phyloP scores from a whole-genome alignment of 495 filamentous ascomycete genomes.

The Aspergillus baeticus region DNA sequence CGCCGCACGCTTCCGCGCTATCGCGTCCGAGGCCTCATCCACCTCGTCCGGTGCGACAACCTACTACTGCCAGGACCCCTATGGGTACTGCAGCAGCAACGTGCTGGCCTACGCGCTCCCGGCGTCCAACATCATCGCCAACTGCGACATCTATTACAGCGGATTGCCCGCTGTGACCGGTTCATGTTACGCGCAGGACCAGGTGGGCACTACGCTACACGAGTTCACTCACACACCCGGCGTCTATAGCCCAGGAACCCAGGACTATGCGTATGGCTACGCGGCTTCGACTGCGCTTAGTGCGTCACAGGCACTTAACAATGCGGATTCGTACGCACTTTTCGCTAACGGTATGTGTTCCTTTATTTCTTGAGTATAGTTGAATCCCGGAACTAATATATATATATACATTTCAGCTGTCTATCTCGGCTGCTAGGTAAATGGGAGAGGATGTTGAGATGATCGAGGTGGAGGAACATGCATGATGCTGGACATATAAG shows the following conservation, averaged over 20 bases:
- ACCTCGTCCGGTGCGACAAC: constrained; percentile 40
- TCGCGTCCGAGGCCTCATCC: constrained; percentile 51
- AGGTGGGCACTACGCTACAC: constrained; percentile 59
- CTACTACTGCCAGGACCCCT: constrained; percentile 53
- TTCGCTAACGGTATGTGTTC: constrained; percentile 49
- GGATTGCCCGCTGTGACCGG: constrained; percentile 41
- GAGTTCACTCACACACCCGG: constrained; percentile 62
- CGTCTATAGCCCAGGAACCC: constrained; percentile 53
- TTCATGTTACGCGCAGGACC: constrained; percentile 58
- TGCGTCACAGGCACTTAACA: constrained; percentile 47
- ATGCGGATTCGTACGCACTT: constrained; percentile 63
- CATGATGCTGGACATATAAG: too few species aligned
- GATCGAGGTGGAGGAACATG: too few species aligned
- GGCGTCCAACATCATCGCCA: constrained; percentile 49
- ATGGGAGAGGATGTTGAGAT: too few species aligned
- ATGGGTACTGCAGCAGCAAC: constrained; percentile 46
- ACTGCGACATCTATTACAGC: constrained; percentile 56
- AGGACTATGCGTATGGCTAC: constrained; percentile 62
- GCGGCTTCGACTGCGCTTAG: constrained; percentile 41
- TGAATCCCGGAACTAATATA: too few species aligned
- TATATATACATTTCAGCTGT: neutral
- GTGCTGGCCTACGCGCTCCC: constrained; percentile 60
- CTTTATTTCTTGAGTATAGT: too few species aligned
- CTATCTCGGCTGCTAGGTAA: neutral
- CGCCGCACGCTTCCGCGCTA: constrained; percentile 46